phyloP scores from a whole-genome alignment of 805 yeast genomes.

The Ogataea trehalophila region DNA sequence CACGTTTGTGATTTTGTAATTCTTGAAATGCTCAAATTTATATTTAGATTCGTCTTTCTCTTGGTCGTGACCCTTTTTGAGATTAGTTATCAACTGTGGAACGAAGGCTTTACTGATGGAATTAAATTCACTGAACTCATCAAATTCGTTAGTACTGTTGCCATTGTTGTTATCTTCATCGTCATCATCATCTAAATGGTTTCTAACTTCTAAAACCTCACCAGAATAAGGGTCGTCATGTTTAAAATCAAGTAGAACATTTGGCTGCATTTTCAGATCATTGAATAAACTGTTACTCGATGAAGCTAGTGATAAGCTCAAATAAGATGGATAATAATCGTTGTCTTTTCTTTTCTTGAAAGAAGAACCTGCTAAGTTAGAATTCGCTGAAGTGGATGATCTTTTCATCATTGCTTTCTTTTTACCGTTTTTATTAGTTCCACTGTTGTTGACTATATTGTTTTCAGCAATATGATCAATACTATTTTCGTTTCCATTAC shows the following conservation, averaged over 20 bases:
- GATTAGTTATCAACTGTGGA: background rate
- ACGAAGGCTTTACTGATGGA: conserved; percentile 24
- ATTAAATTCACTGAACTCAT: conserved; percentile 25
- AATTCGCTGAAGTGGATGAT: conserved; percentile 14
- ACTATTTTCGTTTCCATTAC: conserved; percentile 36
- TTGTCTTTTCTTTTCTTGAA: conserved; percentile 31
- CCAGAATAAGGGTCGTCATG: conserved; percentile 4
- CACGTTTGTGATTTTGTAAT: conserved; percentile 35
- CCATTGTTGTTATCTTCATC: conserved; percentile 12
- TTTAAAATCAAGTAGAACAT: conserved; percentile 25
- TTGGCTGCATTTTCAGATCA: conserved; percentile 27
- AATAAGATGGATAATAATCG: conserved; percentile 26
- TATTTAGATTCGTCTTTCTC: conserved; percentile 20
- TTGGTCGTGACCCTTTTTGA: background rate
- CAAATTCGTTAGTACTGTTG: conserved; percentile 25
- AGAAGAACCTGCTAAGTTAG: conserved; percentile 23
- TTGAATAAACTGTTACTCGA: conserved; percentile 25
- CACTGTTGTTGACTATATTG: conserved; percentile 15
- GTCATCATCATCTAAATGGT: conserved; percentile 29
- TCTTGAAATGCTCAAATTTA: conserved; percentile 38
- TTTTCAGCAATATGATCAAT: conserved; percentile 40
- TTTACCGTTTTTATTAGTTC: too few species aligned
- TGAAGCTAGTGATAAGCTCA: conserved; percentile 19
- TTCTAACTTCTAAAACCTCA: conserved; percentile 21
- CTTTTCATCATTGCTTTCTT: conserved; percentile 28